Base-by-base conservation (phyloP, 1,284 basidiomycete genomes). In the Peniophora sp. region DNA sequence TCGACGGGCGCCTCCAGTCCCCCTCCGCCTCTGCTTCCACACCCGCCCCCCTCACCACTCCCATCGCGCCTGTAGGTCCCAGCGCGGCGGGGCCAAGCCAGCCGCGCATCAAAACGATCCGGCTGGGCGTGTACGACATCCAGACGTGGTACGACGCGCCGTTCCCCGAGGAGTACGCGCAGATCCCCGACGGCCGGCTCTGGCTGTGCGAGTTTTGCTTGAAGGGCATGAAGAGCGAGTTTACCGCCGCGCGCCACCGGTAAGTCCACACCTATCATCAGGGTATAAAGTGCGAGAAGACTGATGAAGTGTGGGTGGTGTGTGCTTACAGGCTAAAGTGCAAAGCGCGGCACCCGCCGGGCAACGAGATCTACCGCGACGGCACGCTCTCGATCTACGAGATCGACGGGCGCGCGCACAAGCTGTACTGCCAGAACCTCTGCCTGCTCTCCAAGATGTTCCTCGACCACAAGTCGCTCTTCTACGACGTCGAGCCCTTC, bases 351-450 rank as follows among this genome's bases (percentile, higher is more conserved):
- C 91, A 96, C 75, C 96, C 97, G 2, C 97, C 97, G 2, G 97
- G 97, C 12, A 95, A 99, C 65, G 97, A 99, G 68, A 98, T 99
- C 49, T 99, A 99, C 65, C 79, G 96, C 41, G 94, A 97, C 64
- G 86, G 86, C 27, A 68, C 68, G 43, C 77, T 98, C 34, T 96
- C 92, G 10, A 88, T 99, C 51, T 99, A 97, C 62, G 97, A 99
- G 66, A 95, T 99, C 23, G 97, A 99, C 65, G 97, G 97, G 43
- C 78, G 96, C 37, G 8, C 20, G 8, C 39, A 8, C 27, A 57
- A 90, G 88, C 98, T 98, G 61, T 99, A 98, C 68, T 99, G 97
- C 65, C 97, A 99, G 67, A 98, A 99, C 64, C 79, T 99, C n/a
- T 99, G 97, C 69, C 76, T 99, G 51, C 77, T 99, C 24, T 96